A percentile compares a stretch with the other conserved stretches of the same genome.
These are phyloP conservation scores for Typha latifolia DNA, from an alignment of 176 grass and related monocot genomes.

Conservation along the genomic window DNA sequence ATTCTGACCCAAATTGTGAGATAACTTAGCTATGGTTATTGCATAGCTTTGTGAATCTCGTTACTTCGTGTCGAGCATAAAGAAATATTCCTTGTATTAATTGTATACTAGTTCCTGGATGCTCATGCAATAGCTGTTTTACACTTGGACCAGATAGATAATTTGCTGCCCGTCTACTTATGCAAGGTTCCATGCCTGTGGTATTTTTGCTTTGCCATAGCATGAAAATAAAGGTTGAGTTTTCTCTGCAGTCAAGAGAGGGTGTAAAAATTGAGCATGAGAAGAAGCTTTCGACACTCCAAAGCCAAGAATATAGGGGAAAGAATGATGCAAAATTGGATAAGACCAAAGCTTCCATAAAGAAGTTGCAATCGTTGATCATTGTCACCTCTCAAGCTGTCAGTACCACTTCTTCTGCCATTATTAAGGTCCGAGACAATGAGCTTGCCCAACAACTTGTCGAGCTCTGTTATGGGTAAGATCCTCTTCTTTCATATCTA, in stretches of 20 bases:
- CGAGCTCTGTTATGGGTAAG: conserved; percentile 86
- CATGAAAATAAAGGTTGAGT: too few species aligned
- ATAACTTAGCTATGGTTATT: too few species aligned
- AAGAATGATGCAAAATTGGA: conserved; percentile 80
- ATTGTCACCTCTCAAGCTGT: conserved; percentile 92
- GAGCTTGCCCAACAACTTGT: conserved; percentile 98
- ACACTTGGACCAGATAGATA: too few species aligned
- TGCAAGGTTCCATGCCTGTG: too few species aligned
- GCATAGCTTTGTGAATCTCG: too few species aligned
- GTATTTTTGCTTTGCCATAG: too few species aligned
- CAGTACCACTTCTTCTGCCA: conserved; percentile 90
- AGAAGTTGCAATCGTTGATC: conserved; percentile 90
- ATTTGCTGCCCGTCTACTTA: too few species aligned
- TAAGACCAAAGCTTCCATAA: conserved; percentile 91
- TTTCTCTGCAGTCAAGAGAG: conserved; percentile 64
- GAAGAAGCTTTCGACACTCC: conserved; percentile 87
- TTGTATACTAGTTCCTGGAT: too few species aligned
- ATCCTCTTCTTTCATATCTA: not conserved
- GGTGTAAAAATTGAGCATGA: conserved; percentile 86
- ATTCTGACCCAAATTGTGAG: too few species aligned
- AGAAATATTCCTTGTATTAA: too few species aligned
- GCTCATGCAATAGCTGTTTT: too few species aligned
- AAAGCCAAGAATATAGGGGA: conserved; percentile 74
- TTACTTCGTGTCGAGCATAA: too few species aligned
- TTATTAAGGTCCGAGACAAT: conserved; percentile 75